Conservation (phyloP, 2,329 filamentous ascomycete species). For the Aspergillus spinulosporus region DNA sequence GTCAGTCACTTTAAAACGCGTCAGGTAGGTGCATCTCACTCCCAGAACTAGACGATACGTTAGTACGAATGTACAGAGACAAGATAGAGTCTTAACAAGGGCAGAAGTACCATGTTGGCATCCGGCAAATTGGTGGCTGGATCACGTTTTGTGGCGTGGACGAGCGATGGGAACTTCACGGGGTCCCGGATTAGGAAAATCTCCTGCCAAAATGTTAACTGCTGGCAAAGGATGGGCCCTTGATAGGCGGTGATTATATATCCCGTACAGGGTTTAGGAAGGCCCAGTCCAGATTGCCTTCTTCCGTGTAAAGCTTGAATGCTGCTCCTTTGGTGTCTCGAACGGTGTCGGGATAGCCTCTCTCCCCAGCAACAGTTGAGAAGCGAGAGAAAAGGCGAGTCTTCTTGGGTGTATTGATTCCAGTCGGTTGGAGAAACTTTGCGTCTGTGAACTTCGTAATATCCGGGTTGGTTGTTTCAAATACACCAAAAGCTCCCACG, state of each 20-base stretch:
- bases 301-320: background rate
- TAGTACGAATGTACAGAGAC: background rate
- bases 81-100: background rate
- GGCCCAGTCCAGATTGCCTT: constrained; percentile 7
- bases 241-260: background rate
- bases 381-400: background rate
- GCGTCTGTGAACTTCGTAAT: background rate
- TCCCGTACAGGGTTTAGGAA: background rate
- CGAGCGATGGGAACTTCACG: constrained; percentile 9
- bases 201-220: constrained; percentile 6
- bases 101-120: background rate
- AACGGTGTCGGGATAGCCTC: background rate
- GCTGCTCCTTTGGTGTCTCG: background rate
- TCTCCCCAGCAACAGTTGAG: background rate
- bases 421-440: background rate
- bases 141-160: constrained; percentile 1
- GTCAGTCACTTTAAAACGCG: background rate
- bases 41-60: constrained; percentile 5
- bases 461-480: background rate
- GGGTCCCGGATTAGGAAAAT: constrained; percentile 11
- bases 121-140: background rate
- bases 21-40: background rate
- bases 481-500: background rate
- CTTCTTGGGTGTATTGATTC: background rate
- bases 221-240: background rate